Evolutionary conservation across 2,329 filamentous ascomycete genomes (phyloP), one percentile per base, ranked within the genome.

Genomic region (Pyricularia pennisetigena): DNA sequence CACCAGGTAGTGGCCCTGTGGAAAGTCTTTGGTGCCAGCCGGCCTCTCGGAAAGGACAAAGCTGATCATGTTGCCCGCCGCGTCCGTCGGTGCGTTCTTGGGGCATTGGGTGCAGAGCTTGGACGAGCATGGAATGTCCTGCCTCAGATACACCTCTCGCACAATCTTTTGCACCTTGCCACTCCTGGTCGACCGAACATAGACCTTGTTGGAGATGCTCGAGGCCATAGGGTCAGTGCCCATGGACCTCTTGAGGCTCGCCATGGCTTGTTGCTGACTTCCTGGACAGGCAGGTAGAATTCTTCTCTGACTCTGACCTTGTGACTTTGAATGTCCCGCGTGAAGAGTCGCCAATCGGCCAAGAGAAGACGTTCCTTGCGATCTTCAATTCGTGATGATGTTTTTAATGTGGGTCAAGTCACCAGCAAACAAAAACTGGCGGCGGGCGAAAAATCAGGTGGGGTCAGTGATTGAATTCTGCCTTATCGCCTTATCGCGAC

Each of bases 131-230:
- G 95, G 94, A 75, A 99, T 98, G 78, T 99, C 95, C 80, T 94
- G 92, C 78, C 95, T 88, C 70, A 99, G 85, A 79, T 99, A 99
- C 71, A 98, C 86, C 82, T 99, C 95, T 75, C 94, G 89, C 72
- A 99, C 95, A 75, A 99, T 96, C 84, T 99, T 99, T 79, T 98
- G 95, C 70, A 98, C 94, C 82, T 97, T 97, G 79, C 95, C 95
- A 79, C 89, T 95, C 79, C 92, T 94, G 65, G 94, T 97, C 29
- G 95, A 97, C 70, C 95, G 88, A 71, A 99, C 92, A 76, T 96
- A 99, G 74, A 96, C 88, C 81, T 98, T 99, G 86, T 91, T 97
- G 35, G 93, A 94, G 72, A 98, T 90, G 76, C 91, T 97, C 64
- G 89, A 83, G 32, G 88, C 85, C 70, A 82, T 77, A 12, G 84